Evolutionary conservation across 768 basidiomycete genomes (phyloP).

Genomic region (Lyophyllum semitale): DNA sequence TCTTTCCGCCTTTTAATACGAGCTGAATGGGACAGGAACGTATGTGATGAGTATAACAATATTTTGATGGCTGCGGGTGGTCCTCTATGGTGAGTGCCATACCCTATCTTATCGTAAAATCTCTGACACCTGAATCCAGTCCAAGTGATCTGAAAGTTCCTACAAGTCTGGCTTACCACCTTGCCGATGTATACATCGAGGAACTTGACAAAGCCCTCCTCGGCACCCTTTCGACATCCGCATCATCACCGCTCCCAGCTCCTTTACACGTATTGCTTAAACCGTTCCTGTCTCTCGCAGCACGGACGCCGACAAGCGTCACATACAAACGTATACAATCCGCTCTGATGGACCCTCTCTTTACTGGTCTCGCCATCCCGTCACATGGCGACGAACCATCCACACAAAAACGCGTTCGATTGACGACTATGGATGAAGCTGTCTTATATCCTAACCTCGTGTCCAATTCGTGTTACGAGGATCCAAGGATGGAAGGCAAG

Average conservation of each 20-base stretch:
- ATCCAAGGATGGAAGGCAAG: conserved; percentile 39
- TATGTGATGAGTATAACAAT: conserved; percentile 62
- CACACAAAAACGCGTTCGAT: conserved; percentile 47
- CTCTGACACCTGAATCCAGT: conserved; percentile 37
- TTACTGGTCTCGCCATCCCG: conserved; percentile 49
- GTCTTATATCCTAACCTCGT: conserved; percentile 46
- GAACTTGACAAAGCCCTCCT: conserved; percentile 78
- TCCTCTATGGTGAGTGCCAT: conserved; percentile 70
- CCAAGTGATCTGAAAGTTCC: conserved; percentile 75
- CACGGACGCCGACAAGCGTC: conserved; percentile 61
- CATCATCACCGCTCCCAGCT: conserved; percentile 45
- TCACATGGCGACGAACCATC: conserved; percentile 41
- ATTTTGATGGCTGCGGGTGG: conserved; percentile 73
- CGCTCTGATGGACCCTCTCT: conserved; percentile 68
- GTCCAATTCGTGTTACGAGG: conserved; percentile 53
- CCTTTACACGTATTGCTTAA: conserved; percentile 45
- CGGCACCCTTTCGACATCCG: conserved; percentile 34
- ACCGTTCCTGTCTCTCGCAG: conserved; percentile 76
- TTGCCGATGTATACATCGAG: conserved; percentile 87
- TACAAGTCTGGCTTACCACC: conserved; percentile 76
- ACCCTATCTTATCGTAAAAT: not conserved
- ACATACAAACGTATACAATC: conserved; percentile 77
- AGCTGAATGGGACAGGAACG: conserved; percentile 61
- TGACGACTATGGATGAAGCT: conserved; percentile 22
- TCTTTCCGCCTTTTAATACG: conserved; percentile 80